Percentiles rank a stretch among this genome's conserved stretches.
phyloP scores from a whole-genome alignment of 75 land plant species.

The Ceratopteris richardii region DNA sequence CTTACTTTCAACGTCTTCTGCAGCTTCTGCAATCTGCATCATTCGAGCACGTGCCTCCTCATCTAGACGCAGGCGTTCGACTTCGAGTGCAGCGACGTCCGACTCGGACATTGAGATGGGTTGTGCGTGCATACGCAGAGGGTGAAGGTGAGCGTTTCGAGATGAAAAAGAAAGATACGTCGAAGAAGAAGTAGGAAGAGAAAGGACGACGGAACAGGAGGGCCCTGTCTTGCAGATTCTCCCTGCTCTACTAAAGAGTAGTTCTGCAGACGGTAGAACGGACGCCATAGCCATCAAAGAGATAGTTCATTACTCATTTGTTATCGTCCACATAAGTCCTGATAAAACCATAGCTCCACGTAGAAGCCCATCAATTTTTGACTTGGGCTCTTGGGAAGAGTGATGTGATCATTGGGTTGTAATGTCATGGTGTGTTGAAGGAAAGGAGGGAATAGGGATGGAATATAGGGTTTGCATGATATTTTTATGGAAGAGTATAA shows the following conservation, averaged over 20 bases:
- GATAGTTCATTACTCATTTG: no score
- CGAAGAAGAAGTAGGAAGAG: background rate
- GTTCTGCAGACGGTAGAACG: background rate
- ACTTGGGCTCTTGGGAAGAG: no score
- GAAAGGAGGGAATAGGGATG: no score
- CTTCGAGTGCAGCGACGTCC: slow-evolving; percentile 51
- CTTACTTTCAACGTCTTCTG: slow-evolving; percentile 7
- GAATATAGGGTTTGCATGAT: no score
- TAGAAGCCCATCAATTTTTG: no score
- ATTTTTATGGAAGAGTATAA: no score
- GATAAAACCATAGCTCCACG: no score
- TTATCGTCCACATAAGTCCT: no score
- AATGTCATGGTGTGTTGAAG: no score
- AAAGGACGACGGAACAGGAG: background rate
- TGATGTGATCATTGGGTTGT: no score
- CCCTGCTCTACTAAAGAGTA: background rate
- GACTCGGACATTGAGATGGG: slow-evolving; percentile 13
- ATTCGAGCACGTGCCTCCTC: slow-evolving; percentile 50
- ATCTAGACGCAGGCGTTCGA: slow-evolving; percentile 61
- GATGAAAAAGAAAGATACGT: background rate
- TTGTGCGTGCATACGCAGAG: background rate
- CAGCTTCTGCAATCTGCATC: slow-evolving; percentile 28
- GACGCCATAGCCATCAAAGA: slow-evolving; percentile 5
- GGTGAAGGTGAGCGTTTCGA: background rate
- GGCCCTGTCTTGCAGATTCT: background rate